Base-by-base conservation (phyloP, 2,329 filamentous ascomycete species). In the Triangularia verruculosa region DNA sequence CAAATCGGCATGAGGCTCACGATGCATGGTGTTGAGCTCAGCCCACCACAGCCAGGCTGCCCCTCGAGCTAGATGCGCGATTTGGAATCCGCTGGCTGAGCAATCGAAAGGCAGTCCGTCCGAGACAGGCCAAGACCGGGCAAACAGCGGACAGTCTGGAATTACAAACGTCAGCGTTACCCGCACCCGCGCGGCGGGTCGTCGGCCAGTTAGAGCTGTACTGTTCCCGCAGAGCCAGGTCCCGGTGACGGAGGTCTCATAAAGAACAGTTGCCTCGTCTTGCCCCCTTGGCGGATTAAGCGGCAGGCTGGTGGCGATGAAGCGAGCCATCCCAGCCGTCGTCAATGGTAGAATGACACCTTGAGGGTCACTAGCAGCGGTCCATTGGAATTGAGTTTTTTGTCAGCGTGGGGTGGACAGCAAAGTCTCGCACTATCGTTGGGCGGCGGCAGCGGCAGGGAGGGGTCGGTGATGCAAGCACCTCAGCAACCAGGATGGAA, bases 1-100 rank as follows among this genome's bases (percentile, higher is more conserved):
- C 9, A 12, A 39, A 20, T 28, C 27, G 9, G 27, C 17, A 47
- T 47, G 39, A 47, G 39, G 39, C 39, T 85, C 27, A 90, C 76
- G n/a, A 89, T 81, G 0, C 86, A 47, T 47, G 61, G 61, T 64
- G 22, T 28, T 57, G 47, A 61, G 61, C 58, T 52, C 43, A 11
- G 22, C 39, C 39, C 39, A 47, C 17, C n/a, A 13, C 15, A 13
- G 13, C 34, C n/a, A 43, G 34, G 13, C n/a, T 43, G 34, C 4
- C 15, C 20, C 20, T 24, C 9, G 17, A 24, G 51, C 51, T 53
- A 58, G 30, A 58, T 58, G 56, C 57, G 57, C 22, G 57, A 59
- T 59, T 59, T 59, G 22, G 30, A 51, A 51, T 43, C 34, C 34
- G 34, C 57, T 51, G 34, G 34, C 34, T 39, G 34, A 39, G 34